Base-by-base conservation (phyloP, 192 early-diverging fungal genomes). In the Podila epigama region DNA sequence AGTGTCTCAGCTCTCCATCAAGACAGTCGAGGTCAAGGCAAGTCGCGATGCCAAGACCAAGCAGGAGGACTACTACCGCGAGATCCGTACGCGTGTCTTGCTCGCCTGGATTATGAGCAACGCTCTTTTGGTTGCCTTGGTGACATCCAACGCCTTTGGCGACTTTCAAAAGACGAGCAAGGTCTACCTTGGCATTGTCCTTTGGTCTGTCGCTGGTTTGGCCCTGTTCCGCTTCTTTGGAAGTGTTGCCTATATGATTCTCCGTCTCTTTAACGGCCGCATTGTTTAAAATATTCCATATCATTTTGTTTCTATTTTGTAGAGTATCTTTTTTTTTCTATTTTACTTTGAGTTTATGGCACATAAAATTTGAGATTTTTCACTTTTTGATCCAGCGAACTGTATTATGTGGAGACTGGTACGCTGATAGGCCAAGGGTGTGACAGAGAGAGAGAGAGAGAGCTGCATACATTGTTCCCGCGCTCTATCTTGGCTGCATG, bases 91-190 rank as follows among this genome's bases (percentile, higher is more conserved):
- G 5, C 73, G 81, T 22, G 70, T 93, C 13, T 80, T 94, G 11
- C 75, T 94, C 10, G 68, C 81, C 10, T 94, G 93, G 93, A 85
- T 94, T 61, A 86, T 91, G 58, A 85, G 82, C 56, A 94, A 94
- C 69, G 85, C 85, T 3, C 22, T 84, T 15, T 69, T 94, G 37
- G 83, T 95, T 29, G 85, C 84, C 13, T 63, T 86, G 42, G 69
- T 94, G 13, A 91, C 90, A 20, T 68, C 71, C 18, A 48, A 34
- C 15, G 29, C 62, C 0, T 72, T 63, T 32, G 69, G 69, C 11
- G 11, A 4, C 29, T 10, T 54, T 6, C 0, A 7, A 13, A 40
- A 13, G 27, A 60, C 58, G 33, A 72, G 81, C 28, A 51, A 53
- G 36, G 40, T 66, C 42, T 85, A 85, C 57, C 67, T 84, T 39